Percentiles rank a stretch among this genome's conserved stretches.
These are phyloP conservation scores for Delonix regia DNA, from an alignment of 306 rosid species.

Conservation along the genomic window DNA sequence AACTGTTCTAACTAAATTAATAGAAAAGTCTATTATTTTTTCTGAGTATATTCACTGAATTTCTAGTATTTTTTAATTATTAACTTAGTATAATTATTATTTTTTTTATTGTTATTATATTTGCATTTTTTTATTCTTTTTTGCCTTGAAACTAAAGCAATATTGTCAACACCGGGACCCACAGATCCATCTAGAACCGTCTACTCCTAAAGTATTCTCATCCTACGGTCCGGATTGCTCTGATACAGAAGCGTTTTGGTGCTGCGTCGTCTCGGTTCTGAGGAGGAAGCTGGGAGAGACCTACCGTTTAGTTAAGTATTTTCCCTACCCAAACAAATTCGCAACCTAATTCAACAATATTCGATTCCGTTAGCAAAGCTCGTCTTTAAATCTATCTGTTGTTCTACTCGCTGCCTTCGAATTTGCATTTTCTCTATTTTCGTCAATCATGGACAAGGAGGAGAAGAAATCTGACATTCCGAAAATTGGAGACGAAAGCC, in stretches of 20 bases:
- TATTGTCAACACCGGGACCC: background rate
- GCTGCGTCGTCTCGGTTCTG: slow-evolving; percentile 47
- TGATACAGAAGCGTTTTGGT: slow-evolving; percentile 27
- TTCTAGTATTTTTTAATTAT: background rate
- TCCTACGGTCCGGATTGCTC: slow-evolving; percentile 27
- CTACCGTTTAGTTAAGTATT: slow-evolving; percentile 27
- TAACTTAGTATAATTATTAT: background rate
- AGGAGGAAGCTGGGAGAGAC: slow-evolving; percentile 37
- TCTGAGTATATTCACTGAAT: slow-evolving; percentile 3
- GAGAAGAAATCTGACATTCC: slow-evolving; percentile 50
- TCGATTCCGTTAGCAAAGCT: slow-evolving; percentile 1
- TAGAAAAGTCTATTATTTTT: background rate
- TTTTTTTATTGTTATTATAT: background rate
- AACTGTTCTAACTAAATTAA: background rate
- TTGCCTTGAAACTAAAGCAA: slow-evolving; percentile 44
- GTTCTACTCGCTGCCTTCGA: slow-evolving; percentile 25
- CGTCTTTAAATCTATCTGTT: slow-evolving; percentile 21
- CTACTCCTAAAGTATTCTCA: background rate
- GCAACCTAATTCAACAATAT: slow-evolving; percentile 38
- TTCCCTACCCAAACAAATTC: slow-evolving; percentile 1
- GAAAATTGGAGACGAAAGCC: slow-evolving; percentile 49
- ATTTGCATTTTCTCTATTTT: slow-evolving; percentile 38
- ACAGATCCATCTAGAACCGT: slow-evolving; percentile 9
- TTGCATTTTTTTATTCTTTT: background rate
- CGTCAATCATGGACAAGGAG: slow-evolving; percentile 63